Base-by-base conservation (phyloP, 2,329 filamentous ascomycete species). In the Thielaviopsis punctulata region DNA sequence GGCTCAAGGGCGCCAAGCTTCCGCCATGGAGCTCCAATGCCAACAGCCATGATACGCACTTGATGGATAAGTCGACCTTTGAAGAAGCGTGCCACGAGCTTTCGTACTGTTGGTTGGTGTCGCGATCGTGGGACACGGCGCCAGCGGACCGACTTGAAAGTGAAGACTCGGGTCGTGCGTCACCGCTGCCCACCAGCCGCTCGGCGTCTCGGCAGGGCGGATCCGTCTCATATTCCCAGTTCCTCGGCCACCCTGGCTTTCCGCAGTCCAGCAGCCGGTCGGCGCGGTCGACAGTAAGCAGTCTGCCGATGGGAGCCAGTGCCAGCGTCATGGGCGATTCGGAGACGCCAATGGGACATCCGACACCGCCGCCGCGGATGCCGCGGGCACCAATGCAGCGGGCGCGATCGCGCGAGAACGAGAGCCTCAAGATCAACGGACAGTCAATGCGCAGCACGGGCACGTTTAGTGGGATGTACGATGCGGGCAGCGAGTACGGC, bases 21-120 rank as follows among this genome's bases (percentile, higher is more conserved):
- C 76, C 76, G 1, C 75, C 76, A 2, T 82, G 78, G 77, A 72
- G 68, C 49, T 65, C 64, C 3, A 60, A 59, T 9, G 51, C 25
- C 18, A 43, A 21, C 21, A 24, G 48, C 48, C 23, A 23, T 18
- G 36, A 41, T 15, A 41, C 36, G 6, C 36, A 41, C 36, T 41
- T 18, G 4, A 41, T 41, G 36, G 36, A n/a, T 9, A 41, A 41
- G 33, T 6, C 36, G 21, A 24, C 48, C 12, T 39, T 23, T 53
- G 61, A 66, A 13, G 69, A 73, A 54, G 67, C 68, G 0, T 59
- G 64, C 8, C 73, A 76, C 56, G 69, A 73, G 59, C 64, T 70
- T 18, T 75, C 72, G 2, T 68, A 77, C 57, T 77, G 74, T 62
- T 77, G 74, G 73, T 55, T 63, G 0, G 66, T 66, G 10, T 65